A percentile compares a stretch with the other conserved stretches of the same genome.
Evolutionary conservation across 352 stramenopile species (phyloP).

Genomic region (Phytophthora megakarya): DNA sequence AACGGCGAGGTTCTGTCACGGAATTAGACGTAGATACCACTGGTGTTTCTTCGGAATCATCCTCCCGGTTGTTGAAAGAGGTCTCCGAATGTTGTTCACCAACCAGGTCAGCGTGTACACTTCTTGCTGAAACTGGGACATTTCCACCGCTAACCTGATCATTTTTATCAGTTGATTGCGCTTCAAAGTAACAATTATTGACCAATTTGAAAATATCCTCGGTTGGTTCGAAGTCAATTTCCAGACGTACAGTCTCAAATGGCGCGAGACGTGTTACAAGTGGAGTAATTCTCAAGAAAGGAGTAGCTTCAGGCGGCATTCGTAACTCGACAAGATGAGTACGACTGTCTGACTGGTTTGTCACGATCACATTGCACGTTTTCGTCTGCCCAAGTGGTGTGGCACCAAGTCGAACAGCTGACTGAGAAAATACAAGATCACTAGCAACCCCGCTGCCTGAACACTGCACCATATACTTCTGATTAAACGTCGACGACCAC

Average conservation of each 20-base stretch:
- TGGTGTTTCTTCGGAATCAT: background rate
- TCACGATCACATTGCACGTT: slow-evolving; percentile 36
- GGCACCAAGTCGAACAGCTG: slow-evolving; percentile 40
- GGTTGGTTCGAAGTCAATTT: slow-evolving; percentile 80
- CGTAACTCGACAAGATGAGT: slow-evolving; percentile 35
- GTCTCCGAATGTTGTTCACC: background rate
- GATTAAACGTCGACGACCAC: slow-evolving; percentile 48
- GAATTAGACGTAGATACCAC: slow-evolving; percentile 15
- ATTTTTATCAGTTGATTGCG: background rate
- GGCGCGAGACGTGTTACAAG: slow-evolving; percentile 59
- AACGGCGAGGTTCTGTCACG: slow-evolving; percentile 55
- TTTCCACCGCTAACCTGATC: background rate
- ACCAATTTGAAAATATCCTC: slow-evolving; percentile 47
- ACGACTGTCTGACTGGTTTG: slow-evolving; percentile 39
- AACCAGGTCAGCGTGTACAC: slow-evolving; percentile 20
- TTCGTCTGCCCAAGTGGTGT: slow-evolving; percentile 45
- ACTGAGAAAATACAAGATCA: slow-evolving; percentile 43
- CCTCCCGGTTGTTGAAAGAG: background rate
- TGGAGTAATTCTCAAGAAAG: slow-evolving; percentile 65
- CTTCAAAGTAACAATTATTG: slow-evolving; percentile 22
- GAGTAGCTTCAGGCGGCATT: slow-evolving; percentile 29
- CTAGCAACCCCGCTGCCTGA: slow-evolving; percentile 34
- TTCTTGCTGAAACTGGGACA: slow-evolving; percentile 2
- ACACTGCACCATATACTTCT: slow-evolving; percentile 39
- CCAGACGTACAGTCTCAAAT: slow-evolving; percentile 57